Conservation (phyloP, 345 rosid genomes). For the Eucalyptus cloeziana region DNA sequence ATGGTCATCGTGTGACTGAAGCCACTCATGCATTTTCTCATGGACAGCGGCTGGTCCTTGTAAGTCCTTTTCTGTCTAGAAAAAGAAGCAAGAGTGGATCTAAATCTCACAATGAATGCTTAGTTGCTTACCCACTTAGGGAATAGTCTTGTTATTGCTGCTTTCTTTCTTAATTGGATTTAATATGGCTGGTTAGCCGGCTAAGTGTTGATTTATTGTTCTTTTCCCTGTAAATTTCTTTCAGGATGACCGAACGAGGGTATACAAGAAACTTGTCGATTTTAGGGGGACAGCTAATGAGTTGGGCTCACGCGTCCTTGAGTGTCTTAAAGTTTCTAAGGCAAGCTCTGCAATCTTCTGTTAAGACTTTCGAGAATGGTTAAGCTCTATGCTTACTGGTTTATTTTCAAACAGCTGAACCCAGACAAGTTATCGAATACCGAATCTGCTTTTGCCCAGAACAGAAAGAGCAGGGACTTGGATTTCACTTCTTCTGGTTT, state of each 20-base stretch:
- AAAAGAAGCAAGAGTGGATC: background rate
- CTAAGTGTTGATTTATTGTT: background rate
- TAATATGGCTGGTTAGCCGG: background rate
- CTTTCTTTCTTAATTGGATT: background rate
- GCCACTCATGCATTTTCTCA: slow-evolving; percentile 32
- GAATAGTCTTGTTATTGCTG: background rate
- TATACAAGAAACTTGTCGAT: slow-evolving; percentile 61
- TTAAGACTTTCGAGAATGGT: background rate
- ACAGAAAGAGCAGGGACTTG: slow-evolving; percentile 22
- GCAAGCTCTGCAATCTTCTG: slow-evolving; percentile 21
- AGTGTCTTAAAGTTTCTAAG: slow-evolving; percentile 76
- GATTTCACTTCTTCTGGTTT: slow-evolving; percentile 54
- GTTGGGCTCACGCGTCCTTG: slow-evolving; percentile 55
- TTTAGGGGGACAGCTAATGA: slow-evolving; percentile 55
- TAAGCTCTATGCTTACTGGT: background rate
- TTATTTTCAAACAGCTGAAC: slow-evolving; percentile 33
- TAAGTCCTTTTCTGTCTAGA: slow-evolving; percentile 17
- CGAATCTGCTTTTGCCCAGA: slow-evolving; percentile 24
- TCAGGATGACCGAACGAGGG: slow-evolving; percentile 79
- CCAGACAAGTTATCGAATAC: slow-evolving; percentile 41
- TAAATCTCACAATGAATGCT: background rate
- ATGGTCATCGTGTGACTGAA: slow-evolving; percentile 82
- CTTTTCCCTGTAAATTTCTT: background rate
- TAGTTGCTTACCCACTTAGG: background rate
- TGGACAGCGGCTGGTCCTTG: slow-evolving; percentile 52